phyloP scores from a whole-genome alignment of 2,329 filamentous ascomycete species.

The Exophiala lecanii-corni region DNA sequence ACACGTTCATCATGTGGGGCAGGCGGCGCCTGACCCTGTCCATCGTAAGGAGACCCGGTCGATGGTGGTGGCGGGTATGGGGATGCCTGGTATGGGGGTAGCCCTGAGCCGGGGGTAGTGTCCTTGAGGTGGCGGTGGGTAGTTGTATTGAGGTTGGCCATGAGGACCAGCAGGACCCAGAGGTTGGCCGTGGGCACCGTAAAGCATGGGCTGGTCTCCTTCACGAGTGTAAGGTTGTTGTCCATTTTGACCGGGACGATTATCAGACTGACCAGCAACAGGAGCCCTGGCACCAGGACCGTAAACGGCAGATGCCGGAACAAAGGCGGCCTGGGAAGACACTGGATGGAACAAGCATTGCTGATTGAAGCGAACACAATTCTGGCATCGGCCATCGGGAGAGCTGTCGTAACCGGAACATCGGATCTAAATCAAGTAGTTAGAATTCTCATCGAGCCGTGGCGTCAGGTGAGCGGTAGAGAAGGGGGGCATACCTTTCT shows the following conservation, averaged over 20 bases:
- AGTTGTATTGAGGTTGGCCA: slow-evolving; percentile 31
- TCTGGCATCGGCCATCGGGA: slow-evolving; percentile 66
- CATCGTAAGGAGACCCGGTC: slow-evolving; percentile 24
- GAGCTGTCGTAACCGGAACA: slow-evolving; percentile 71
- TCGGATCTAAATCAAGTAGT: slow-evolving; percentile 56
- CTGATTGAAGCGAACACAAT: slow-evolving; percentile 69
- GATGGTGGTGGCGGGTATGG: slow-evolving; percentile 12
- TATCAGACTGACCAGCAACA: slow-evolving; percentile 26
- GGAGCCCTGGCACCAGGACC: slow-evolving; percentile 39
- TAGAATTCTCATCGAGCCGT: slow-evolving; percentile 3
- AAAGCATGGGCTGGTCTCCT: slow-evolving; percentile 34
- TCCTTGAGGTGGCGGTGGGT: slow-evolving; percentile 37
- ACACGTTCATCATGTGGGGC: slow-evolving; percentile 42
- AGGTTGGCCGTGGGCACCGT: slow-evolving; percentile 48
- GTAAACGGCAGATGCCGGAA: slow-evolving; percentile 65
- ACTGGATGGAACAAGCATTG: slow-evolving; percentile 75
- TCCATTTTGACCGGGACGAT: slow-evolving; percentile 30
- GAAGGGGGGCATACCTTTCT: slow-evolving; percentile 41
- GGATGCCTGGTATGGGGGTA: slow-evolving; percentile 19
- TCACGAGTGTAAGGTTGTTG: slow-evolving; percentile 26
- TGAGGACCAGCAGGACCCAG: slow-evolving; percentile 35
- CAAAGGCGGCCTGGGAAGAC: slow-evolving; percentile 68
- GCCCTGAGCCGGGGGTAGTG: slow-evolving; percentile 25
- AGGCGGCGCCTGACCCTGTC: slow-evolving; percentile 35
- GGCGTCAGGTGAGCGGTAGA: neutral